A percentile compares a stretch with the other conserved stretches of the same genome.
These are phyloP conservation scores for Saturnispora sekii DNA, from an alignment of 805 yeast genomes.

Conservation along the genomic window DNA sequence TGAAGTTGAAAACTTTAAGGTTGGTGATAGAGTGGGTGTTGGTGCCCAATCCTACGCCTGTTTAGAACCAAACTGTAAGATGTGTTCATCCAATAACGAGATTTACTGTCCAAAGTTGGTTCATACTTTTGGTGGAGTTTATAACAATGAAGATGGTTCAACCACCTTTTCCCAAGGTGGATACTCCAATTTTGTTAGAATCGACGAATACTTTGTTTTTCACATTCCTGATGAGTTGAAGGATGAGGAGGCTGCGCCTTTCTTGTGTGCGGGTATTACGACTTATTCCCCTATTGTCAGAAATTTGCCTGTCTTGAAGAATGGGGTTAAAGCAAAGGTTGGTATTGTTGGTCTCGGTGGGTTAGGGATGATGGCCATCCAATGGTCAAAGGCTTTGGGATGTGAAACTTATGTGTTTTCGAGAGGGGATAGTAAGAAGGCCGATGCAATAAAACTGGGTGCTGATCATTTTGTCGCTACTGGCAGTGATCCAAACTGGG, in stretches of 20 bases:
- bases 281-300: conserved; percentile 58
- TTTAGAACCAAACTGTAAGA: conserved; percentile 37
- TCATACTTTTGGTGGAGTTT: conserved; percentile 28
- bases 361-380: conserved; percentile 54
- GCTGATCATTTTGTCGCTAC: conserved; percentile 48
- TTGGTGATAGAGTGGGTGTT: conserved; percentile 73
- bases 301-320: conserved; percentile 22
- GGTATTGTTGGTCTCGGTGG: conserved; percentile 62
- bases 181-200: conserved; percentile 55
- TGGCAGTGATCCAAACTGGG: conserved; percentile 29
- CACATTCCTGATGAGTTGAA: conserved; percentile 49
- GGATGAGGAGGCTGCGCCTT: conserved; percentile 53
- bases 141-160: conserved; percentile 21
- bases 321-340: conserved; percentile 32
- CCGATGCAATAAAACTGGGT: conserved; percentile 44
- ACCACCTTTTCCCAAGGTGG: conserved; percentile 48
- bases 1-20: conserved; percentile 38
- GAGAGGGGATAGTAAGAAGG: conserved; percentile 39
- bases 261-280: conserved; percentile 73
- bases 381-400: conserved; percentile 52
- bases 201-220: conserved; percentile 53
- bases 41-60: conserved; percentile 66
- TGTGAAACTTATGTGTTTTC: conserved; percentile 54
- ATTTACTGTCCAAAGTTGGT: conserved; percentile 29
- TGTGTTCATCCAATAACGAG: conserved; percentile 48